These are phyloP conservation scores for Urochloa ruziziensis DNA, from an alignment of 176 grass and related monocot genomes.

Conservation along the genomic window DNA sequence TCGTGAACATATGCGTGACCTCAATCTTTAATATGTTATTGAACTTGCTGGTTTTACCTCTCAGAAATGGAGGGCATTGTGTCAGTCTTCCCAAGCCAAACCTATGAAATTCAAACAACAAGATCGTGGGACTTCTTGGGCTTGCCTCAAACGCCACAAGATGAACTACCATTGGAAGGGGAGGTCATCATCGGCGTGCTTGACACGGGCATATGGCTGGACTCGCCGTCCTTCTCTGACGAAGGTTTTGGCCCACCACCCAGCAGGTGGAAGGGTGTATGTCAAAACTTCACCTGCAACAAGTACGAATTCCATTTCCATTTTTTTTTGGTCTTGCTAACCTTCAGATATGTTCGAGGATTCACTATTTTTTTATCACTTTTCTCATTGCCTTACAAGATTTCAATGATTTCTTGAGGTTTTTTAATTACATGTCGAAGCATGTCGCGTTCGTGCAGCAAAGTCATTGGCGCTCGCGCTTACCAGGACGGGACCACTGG, in stretches of 20 bases:
- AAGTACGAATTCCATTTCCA: not conserved
- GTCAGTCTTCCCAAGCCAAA: constrained; percentile 39
- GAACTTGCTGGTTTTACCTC: too few species aligned
- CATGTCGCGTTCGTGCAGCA: not conserved
- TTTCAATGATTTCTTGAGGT: too few species aligned
- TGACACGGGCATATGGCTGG: constrained; percentile 45
- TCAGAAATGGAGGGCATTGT: constrained; percentile 31
- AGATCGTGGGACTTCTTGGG: constrained; percentile 63
- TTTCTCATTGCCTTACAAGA: too few species aligned
- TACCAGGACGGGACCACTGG: not conserved
- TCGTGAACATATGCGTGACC: too few species aligned
- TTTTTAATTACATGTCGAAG: too few species aligned
- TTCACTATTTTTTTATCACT: too few species aligned
- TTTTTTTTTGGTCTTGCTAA: too few species aligned
- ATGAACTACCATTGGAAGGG: constrained; percentile 8
- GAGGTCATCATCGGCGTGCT: constrained; percentile 50
- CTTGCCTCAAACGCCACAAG: not conserved
- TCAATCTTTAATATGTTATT: too few species aligned
- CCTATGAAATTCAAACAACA: constrained; percentile 9
- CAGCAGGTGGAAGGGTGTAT: constrained; percentile 24
- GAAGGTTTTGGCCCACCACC: constrained; percentile 36
- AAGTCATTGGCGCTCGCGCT: not conserved
- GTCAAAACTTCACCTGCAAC: not conserved
- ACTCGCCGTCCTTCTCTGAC: constrained; percentile 38
- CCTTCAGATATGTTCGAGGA: too few species aligned